Base-by-base conservation (phyloP, 306 rosid genomes). In the Casuarina cunninghamiana region DNA sequence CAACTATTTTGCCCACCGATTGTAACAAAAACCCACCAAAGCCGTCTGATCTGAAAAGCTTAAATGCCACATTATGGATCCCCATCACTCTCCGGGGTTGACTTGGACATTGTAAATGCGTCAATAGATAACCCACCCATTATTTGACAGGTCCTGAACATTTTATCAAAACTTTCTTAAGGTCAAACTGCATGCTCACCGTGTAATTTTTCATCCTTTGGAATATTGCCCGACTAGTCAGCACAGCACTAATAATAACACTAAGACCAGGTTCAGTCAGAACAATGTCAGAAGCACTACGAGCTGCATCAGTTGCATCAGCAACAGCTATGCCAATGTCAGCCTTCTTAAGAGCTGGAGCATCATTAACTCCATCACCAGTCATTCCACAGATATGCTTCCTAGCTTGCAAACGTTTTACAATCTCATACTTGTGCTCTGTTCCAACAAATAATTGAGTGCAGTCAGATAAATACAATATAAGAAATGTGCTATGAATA, bases 321-420 rank as follows among this genome's bases (percentile, higher is more conserved):
- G 96, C 96, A n/a, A 92, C 97, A 77, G 97, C 97, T 73, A 92
- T 92, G 71, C 97, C 97, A n/a, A 92, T 90, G 79, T 92, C 97
- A 35, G 97, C 97, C 57, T 83, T 92, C 71, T 90, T 92, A 72
- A 92, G 97, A 69, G 95, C 95, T 19, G 97, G 95, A 69, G 97
- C 96, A 85, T 92, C 97, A 63, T 92, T 92, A 19, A 92, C 97
- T 46, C 97, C 97, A 61, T 92, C 97, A 49, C 96, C 97, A 26
- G 97, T 92, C 97, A 92, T 92, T 74, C 97, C 97, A 54, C 97
- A 90, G 69, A 90, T 83, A 77, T 92, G 97, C 74, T 88, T 89
- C 86, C 89, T 87, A 45, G 91, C 93, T 87, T 92, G 97, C 80
- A 92, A 80, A 42, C 91, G 89, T 62, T 86, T 92, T 82, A 90